Evolutionary conservation across 305 asterid species (phyloP).

Genomic region (Fraxinus floribunda): DNA sequence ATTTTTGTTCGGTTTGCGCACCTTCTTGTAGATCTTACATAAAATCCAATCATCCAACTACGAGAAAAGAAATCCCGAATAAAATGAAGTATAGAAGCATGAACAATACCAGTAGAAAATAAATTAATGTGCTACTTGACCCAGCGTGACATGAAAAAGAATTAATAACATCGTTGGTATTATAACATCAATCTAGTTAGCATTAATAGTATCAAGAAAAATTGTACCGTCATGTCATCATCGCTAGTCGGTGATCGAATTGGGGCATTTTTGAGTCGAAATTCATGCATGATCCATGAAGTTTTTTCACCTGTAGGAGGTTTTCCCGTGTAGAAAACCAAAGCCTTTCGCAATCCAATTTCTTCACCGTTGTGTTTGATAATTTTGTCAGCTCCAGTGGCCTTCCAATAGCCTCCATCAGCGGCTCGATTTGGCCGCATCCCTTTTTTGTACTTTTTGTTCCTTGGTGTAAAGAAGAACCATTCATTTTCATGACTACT

Average conservation of each 20-base stretch:
- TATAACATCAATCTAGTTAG: not conserved
- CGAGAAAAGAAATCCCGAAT: not conserved
- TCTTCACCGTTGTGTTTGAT: not conserved
- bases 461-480: conserved; percentile 34
- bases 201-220: not conserved
- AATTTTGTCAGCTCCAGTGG: conserved; percentile 23
- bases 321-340: conserved; percentile 23
- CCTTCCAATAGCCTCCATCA: conserved; percentile 30
- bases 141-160: not conserved
- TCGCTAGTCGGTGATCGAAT: not conserved
- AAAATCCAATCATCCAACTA: conserved; percentile 24
- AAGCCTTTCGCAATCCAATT: conserved; percentile 20
- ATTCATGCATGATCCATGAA: conserved; percentile 30
- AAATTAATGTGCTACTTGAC: not conserved
- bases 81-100: not conserved
- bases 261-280: not conserved
- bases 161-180: not conserved
- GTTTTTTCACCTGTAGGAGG: conserved; percentile 14
- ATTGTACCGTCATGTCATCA: not conserved
- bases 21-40: conserved; percentile 6
- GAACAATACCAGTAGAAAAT: not conserved
- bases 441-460: conserved; percentile 22
- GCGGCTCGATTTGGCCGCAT: conserved; percentile 26
- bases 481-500: conserved; percentile 13
- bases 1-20: not conserved